These are phyloP conservation scores for Pythium grandisporangium DNA, from an alignment of 352 stramenopile species.

Conservation along the genomic window DNA sequence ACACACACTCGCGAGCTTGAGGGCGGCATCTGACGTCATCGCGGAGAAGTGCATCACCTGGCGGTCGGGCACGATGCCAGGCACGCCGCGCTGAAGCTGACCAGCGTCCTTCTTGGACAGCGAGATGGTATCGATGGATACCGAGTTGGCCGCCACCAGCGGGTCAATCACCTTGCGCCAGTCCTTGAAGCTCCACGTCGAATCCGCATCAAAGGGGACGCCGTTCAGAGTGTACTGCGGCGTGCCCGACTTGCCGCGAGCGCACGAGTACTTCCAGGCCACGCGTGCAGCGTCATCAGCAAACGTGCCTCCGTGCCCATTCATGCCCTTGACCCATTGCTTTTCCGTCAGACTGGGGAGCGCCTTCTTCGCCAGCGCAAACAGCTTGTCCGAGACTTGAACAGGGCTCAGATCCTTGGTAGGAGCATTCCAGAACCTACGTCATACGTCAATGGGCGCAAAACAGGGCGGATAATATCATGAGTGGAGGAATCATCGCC, in stretches of 20 bases:
- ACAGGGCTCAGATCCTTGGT: slow-evolving; percentile 71
- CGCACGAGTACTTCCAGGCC: slow-evolving; percentile 79
- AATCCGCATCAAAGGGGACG: slow-evolving; percentile 43
- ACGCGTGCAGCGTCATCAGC: slow-evolving; percentile 45
- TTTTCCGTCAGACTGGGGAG: slow-evolving; percentile 49
- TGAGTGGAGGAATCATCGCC: background rate
- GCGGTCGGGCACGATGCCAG: slow-evolving; percentile 34
- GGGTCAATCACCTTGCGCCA: slow-evolving; percentile 48
- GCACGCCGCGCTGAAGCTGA: slow-evolving; percentile 27
- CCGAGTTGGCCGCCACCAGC: slow-evolving; percentile 21
- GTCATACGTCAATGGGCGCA: too few species aligned
- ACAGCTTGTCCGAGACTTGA: slow-evolving; percentile 57
- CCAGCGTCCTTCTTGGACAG: slow-evolving; percentile 12
- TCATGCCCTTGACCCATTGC: slow-evolving; percentile 69
- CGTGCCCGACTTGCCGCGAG: slow-evolving; percentile 59
- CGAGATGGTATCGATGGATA: background rate
- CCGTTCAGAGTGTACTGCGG: slow-evolving; percentile 76
- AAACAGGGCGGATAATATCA: background rate
- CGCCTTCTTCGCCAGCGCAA: slow-evolving; percentile 45
- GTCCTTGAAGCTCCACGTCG: slow-evolving; percentile 38
- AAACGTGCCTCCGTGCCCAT: slow-evolving; percentile 60
- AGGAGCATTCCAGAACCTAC: slow-evolving; percentile 68
- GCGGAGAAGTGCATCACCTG: slow-evolving; percentile 44
- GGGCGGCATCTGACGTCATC: slow-evolving; percentile 16
- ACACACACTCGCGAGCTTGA: slow-evolving; percentile 30